Conservation (phyloP, 768 basidiomycete species). For the Rhizopogon sp. region DNA sequence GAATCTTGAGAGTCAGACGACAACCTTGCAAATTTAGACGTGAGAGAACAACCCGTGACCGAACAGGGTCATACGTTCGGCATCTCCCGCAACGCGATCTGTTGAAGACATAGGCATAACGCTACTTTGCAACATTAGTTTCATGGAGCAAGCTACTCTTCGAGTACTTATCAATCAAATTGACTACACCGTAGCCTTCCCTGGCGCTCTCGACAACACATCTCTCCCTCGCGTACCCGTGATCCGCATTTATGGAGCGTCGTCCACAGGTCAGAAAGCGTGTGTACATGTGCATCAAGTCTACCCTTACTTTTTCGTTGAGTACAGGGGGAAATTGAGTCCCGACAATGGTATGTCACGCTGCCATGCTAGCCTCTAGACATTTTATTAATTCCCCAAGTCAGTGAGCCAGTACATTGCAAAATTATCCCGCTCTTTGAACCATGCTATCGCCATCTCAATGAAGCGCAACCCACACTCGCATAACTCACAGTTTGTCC, state of each 20-base stretch:
- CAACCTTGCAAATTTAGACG: too few species aligned
- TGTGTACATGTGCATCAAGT: constrained; percentile 92
- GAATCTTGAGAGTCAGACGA: too few species aligned
- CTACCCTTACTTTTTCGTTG: constrained; percentile 90
- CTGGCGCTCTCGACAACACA: constrained; percentile 63
- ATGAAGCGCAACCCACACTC: constrained; percentile 67
- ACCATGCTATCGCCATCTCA: constrained; percentile 82
- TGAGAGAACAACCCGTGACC: too few species aligned
- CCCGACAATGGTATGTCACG: constrained; percentile 52
- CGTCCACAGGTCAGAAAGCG: constrained; percentile 69
- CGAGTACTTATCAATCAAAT: constrained; percentile 51
- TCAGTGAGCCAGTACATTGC: constrained; percentile 71
- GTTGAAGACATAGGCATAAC: neutral
- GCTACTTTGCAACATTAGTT: neutral
- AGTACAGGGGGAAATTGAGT: constrained; percentile 67
- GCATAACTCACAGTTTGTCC: constrained; percentile 54
- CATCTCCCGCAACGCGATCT: too few species aligned
- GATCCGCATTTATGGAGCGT: constrained; percentile 81
- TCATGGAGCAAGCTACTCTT: constrained; percentile 20
- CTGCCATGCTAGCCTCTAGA: neutral
- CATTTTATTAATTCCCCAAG: neutral
- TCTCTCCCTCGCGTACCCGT: constrained; percentile 67
- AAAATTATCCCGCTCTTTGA: constrained; percentile 69
- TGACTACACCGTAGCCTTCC: constrained; percentile 53
- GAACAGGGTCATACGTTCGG: too few species aligned